A percentile compares a stretch with the other conserved stretches of the same genome.
Evolutionary conservation across 2,329 filamentous ascomycete genomes (phyloP).

Genomic region (Emmonsiellopsis sp.): DNA sequence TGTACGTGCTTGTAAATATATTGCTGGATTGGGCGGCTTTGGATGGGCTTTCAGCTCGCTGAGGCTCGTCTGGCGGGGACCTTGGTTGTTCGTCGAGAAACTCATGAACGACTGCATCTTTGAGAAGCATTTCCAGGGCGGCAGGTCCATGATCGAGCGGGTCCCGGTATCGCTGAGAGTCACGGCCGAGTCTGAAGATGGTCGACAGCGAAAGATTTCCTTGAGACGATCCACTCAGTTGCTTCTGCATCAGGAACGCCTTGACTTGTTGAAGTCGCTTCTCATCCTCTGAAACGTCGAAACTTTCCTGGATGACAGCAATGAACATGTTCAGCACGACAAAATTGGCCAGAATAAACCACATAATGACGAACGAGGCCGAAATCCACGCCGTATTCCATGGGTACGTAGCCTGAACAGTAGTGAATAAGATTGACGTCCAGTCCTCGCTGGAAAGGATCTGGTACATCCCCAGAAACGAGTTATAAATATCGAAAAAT

Average conservation of each 20-base stretch:
- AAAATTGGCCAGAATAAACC: slow-evolving; percentile 93
- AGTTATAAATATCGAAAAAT: slow-evolving; percentile 88
- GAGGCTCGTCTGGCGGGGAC: slow-evolving; percentile 21
- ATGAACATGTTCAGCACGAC: slow-evolving; percentile 99
- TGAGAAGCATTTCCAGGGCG: slow-evolving; percentile 90
- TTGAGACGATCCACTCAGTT: slow-evolving; percentile 58
- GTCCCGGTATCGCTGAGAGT: slow-evolving; percentile 57
- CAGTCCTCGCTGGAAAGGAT: slow-evolving; percentile 93
- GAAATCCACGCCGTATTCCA: slow-evolving; percentile 83
- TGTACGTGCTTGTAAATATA: slow-evolving; percentile 52
- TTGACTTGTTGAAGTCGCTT: slow-evolving; percentile 95
- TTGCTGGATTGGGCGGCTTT: slow-evolving; percentile 47
- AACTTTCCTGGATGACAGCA: slow-evolving; percentile 99
- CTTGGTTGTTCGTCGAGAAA: slow-evolving; percentile 67
- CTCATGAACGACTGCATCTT: slow-evolving; percentile 88
- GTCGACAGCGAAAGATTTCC: slow-evolving; percentile 68
- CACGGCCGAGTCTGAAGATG: slow-evolving; percentile 55
- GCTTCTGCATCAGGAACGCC: slow-evolving; percentile 84
- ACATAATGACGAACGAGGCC: slow-evolving; percentile 80
- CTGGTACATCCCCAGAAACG: slow-evolving; percentile 96
- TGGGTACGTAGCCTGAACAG: slow-evolving; percentile 57
- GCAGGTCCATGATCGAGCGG: slow-evolving; percentile 86
- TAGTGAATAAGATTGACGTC: slow-evolving; percentile 77
- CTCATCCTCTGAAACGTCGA: slow-evolving; percentile 96
- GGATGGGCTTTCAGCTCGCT: slow-evolving; percentile 17